Evolutionary conservation across 805 yeast genomes (phyloP).

Genomic region (Metschnikowia lachancei): DNA sequence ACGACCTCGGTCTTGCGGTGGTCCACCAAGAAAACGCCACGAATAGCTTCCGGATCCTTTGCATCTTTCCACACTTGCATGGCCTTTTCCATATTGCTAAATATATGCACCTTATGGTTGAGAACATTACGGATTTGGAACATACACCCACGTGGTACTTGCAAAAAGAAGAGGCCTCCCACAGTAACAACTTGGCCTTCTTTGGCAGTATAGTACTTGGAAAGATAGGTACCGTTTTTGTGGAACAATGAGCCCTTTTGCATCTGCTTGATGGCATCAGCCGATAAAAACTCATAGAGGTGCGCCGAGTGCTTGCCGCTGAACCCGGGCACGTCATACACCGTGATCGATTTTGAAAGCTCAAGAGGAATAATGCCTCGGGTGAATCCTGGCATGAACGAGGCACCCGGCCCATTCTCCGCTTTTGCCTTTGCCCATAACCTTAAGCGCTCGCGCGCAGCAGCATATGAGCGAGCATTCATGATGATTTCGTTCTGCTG

Average conservation of each 20-base stretch:
- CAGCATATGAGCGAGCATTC: constrained; percentile 6
- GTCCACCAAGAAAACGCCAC: constrained; percentile 20
- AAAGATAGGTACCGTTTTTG: constrained; percentile 30
- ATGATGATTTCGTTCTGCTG: constrained; percentile 4
- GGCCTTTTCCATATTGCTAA: constrained; percentile 32
- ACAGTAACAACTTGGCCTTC: constrained; percentile 48
- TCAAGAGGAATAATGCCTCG: constrained; percentile 43
- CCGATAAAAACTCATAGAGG: constrained; percentile 27
- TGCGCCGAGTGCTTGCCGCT: constrained; percentile 24
- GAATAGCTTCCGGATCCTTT: constrained; percentile 25
- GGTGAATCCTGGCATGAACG: constrained; percentile 70
- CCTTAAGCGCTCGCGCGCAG: constrained; percentile 10
- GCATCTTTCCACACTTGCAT: constrained; percentile 22
- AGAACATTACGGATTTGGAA: constrained; percentile 47
- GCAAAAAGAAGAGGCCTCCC: constrained; percentile 61
- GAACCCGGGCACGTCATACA: constrained; percentile 52
- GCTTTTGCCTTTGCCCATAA: constrained; percentile 21
- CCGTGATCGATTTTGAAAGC: constrained; percentile 27
- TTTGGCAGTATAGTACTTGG: constrained; percentile 37
- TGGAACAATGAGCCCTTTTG: constrained; percentile 29
- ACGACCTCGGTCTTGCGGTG: constrained; percentile 9
- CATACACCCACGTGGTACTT: constrained; percentile 52
- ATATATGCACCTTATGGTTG: constrained; percentile 39
- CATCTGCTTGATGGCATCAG: constrained; percentile 25
- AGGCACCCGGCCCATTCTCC: constrained; percentile 44